Base-by-base conservation (phyloP, 345 rosid species). In the Sapria himalayana region DNA sequence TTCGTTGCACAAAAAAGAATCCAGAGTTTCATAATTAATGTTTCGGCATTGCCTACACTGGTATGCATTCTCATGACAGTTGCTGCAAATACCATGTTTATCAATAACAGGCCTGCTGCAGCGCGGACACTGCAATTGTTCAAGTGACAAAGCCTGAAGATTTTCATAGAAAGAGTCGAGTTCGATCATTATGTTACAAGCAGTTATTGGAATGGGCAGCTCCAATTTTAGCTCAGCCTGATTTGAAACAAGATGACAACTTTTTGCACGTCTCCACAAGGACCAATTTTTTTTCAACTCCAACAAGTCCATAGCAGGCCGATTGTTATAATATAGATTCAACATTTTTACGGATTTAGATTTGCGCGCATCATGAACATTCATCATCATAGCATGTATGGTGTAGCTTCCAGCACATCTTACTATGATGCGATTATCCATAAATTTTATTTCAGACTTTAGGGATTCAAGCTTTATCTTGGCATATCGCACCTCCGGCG, bases 21-120 rank as follows among this genome's bases (percentile, higher is more conserved):
- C 93, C 50, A 82, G 66, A 68, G 79, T 89, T 54, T 89, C 98
- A 44, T 89, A 89, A 57, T 89, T 82, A 35, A 89, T 89, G 62
- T 89, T 82, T 60, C 98, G 98, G 53, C 98, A 89, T 60, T 89
- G 95, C 70, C 98, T 71, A 76, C 98, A 89, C 58, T 89, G 98
- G 60, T 89, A 89, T 37, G 98, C 95, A 72, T 89, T 89, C 67
- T 89, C 98, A 53, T 89, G 98, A 66, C 98, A 89, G 55, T 79
- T 89, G 66, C 86, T 4, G 55, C 98, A 89, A 59, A 79, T 79
- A 45, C 98, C 98, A 64, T 89, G 95, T 74, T 65, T 89, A 65
- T 89, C 95, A 44, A 79, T 79, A 39, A 89, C 95, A 41, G 94
- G 75, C 38, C 95, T 73, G 63, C 86, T 82, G 65, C 98, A 89